These are phyloP conservation scores for Sanguinoderma infundibulare DNA, from an alignment of 1,284 basidiomycete species.

Conservation along the genomic window DNA sequence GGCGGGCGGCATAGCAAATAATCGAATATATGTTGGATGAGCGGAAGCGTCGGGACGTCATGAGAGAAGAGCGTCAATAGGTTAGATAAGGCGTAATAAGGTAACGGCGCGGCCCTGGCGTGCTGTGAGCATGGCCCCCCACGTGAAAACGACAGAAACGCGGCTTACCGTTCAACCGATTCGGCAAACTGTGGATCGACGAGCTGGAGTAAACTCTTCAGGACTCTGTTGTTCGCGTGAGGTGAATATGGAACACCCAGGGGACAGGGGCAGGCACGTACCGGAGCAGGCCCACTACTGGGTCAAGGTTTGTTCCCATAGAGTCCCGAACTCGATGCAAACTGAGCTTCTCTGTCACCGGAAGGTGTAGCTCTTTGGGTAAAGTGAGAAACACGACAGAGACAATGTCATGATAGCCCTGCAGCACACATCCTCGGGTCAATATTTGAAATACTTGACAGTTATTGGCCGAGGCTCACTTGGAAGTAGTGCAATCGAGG, in stretches of 20 bases:
- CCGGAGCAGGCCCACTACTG: constrained; percentile 85
- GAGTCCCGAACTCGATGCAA: constrained; percentile 86
- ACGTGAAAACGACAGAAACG: constrained; percentile 25
- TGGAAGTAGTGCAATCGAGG: constrained; percentile 87
- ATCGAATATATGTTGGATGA: constrained; percentile 90
- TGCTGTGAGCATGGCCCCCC: constrained; percentile 9
- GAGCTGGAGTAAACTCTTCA: constrained; percentile 70
- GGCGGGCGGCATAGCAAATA: constrained; percentile 86
- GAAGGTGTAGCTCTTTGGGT: constrained; percentile 59
- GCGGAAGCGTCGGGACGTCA: constrained; percentile 82
- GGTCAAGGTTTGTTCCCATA: constrained; percentile 86
- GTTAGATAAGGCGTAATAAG: constrained; percentile 89
- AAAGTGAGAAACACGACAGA: constrained; percentile 87
- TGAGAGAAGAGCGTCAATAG: constrained; percentile 92
- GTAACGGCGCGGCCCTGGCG: constrained; percentile 62
- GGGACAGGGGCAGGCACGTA: constrained; percentile 35
- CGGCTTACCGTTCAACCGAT: constrained; percentile 64
- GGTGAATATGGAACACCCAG: background rate
- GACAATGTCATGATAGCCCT: constrained; percentile 94
- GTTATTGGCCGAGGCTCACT: constrained; percentile 41
- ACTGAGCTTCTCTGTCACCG: constrained; percentile 73
- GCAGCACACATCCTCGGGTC: background rate
- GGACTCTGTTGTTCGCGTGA: constrained; percentile 48
- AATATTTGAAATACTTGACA: background rate
- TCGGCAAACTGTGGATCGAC: constrained; percentile 75